Base-by-base conservation (phyloP, 768 basidiomycete species). In the Lactifluus volemus region DNA sequence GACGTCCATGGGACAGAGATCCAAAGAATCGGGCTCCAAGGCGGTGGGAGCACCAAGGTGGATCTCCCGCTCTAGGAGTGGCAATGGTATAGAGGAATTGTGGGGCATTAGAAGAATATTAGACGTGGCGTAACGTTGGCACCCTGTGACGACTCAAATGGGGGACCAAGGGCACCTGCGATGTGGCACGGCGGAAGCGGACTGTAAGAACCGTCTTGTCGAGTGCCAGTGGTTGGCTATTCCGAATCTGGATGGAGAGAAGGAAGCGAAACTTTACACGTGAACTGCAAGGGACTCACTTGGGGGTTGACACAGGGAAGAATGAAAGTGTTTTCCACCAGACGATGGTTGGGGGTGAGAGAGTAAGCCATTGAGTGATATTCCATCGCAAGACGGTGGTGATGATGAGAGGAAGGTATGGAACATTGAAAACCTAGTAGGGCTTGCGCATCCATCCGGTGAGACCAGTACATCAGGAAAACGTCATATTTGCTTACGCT, bases 371-470 rank as follows among this genome's bases (percentile, higher is more conserved):
- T 63, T 54, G 53, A 29, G 41, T 15, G 47, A 36, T 6, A 51
- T 12, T 10, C n/a, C 34, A 17, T 61, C 60, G 29, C 55, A 51
- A 15, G 25, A 25, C 25, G 25, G 25, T 1, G 47, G 17, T 10
- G 60, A n/a, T 32, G 59, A 12, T 38, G 63, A 34, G n/a, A 63
- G 29, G 42, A 48, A 39, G 15, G 49, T 34, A 9, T 63, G 55
- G 41, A 58, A 49, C 47, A 63, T 54, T 19, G 61, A 42, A 19
- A 63, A 49, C 53, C 52, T 42, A 17, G 61, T 49, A 17, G 61
- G 12, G 19, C 56, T 29, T 44, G 52, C 32, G 21, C 34, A 21
- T 11, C 56, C 52, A 17, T 38, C 52, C 5, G 47, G 41, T 38
- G 61, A 57, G 25, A 49, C 39, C 17, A 53, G 39, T n/a, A n/a